Evolutionary conservation across 106 monocot genomes (phyloP).

Genomic region (Dioscorea zingiberensis): DNA sequence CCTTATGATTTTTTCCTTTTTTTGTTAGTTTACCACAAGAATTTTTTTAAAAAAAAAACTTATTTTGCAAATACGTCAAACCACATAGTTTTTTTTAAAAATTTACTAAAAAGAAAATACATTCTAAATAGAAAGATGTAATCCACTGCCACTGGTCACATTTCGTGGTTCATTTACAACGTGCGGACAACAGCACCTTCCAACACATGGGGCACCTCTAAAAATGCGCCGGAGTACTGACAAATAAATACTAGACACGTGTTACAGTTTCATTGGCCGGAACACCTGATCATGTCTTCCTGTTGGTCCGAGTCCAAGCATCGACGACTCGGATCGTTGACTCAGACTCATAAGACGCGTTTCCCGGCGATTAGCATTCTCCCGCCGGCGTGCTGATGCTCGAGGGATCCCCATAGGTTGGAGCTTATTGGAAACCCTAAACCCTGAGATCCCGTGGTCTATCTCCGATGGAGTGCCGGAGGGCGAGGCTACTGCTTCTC

Average conservation of each 20-base stretch:
- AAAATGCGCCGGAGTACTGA: too few relatives aligned
- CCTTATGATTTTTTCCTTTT: slow-evolving; percentile 54
- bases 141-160: too few relatives aligned
- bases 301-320: slow-evolving; percentile 17
- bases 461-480: slow-evolving; percentile 30
- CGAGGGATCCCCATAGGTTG: background rate
- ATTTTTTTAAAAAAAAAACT: background rate
- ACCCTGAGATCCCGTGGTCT: too few relatives aligned
- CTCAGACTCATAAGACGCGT: background rate
- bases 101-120: too few relatives aligned
- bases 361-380: background rate
- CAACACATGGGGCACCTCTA: too few relatives aligned
- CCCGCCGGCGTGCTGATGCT: background rate
- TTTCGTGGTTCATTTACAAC: too few relatives aligned
- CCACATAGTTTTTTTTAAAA: too few relatives aligned
- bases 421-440: too few relatives aligned
- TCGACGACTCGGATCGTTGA: slow-evolving; percentile 3
- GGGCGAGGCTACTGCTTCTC: slow-evolving; percentile 28
- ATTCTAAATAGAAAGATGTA: too few relatives aligned
- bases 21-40: too few relatives aligned
- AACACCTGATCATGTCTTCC: background rate
- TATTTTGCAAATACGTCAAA: background rate
- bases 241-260: background rate
- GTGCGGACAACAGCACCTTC: too few relatives aligned
- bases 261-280: slow-evolving; percentile 9